Base-by-base conservation (phyloP, 148 eudicot genomes). In the Diospyros lotus region DNA sequence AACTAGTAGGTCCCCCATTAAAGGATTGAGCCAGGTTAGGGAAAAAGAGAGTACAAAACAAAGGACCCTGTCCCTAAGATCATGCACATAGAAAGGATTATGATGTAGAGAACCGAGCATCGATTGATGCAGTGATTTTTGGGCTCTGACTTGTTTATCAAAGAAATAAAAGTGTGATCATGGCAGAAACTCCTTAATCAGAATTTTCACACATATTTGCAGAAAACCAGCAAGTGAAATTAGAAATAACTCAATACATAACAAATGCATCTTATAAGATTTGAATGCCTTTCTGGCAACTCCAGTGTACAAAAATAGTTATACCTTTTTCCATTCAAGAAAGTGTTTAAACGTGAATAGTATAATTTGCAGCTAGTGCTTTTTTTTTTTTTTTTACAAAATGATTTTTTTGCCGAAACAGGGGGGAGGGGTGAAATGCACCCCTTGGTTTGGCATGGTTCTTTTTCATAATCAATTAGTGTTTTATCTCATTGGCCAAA, bases 141-240 rank as follows among this genome's bases (percentile, higher is more conserved):
- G 50, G 48, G 40, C 38, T 38, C 12, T 50, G 38, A 9, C 58
- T 45, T 28, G 48, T 60, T 50, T 48, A 5, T 55, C 28, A 50
- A 38, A 73, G 68, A 58, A 51, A 38, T 18, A 46, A 42, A 70
- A 70, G 38, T 70, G 48, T n/a, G 7, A 51, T 42, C 53, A 59
- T 52, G 59, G 59, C 39, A 39, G 12, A 67, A 39, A 12, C 12
- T 3, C 53, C 38, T 5, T 51, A 38, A 41, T 40, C 63, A 17
- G 48, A 15, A 54, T 54, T 54, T 10, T 54, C 62, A 41, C 38
- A 13, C 4, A 70, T 41, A 14, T n/a, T 70, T 12, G 14, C 11
- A 41, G 46, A 51, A 70, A 53, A 55, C 41, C 48, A 28, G 28
- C 28, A 28, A 28, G 28, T 28, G 28, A 28, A 13, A 69, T 59